phyloP scores from a whole-genome alignment of 2,329 filamentous ascomycete genomes.

The Trichoderma citrinoviride region DNA sequence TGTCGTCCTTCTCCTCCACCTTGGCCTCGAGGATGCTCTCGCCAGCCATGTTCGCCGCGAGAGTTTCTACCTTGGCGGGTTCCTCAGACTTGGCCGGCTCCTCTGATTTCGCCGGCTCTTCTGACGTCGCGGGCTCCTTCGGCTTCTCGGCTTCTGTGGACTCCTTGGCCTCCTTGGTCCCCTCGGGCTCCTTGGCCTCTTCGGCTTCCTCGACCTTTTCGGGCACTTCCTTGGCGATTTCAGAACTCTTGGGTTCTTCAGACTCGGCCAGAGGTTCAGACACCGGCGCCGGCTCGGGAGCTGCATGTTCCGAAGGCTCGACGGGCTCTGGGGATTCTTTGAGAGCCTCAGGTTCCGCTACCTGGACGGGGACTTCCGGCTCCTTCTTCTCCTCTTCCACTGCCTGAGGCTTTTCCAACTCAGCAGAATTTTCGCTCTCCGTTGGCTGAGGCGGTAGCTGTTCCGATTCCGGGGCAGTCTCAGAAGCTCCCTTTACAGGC shows the following conservation, averaged over 20 bases:
- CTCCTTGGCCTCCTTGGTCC: background rate
- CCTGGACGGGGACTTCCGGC: background rate
- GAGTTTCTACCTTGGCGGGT: slow-evolving; percentile 32
- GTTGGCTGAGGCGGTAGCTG: background rate
- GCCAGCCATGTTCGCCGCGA: slow-evolving; percentile 44
- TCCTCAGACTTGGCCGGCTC: slow-evolving; percentile 13
- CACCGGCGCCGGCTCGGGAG: background rate
- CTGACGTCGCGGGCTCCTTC: background rate
- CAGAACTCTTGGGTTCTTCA: background rate
- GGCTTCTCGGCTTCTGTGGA: background rate
- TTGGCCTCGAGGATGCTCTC: slow-evolving; percentile 43
- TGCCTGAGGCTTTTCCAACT: slow-evolving; percentile 1
- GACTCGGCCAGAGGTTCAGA: background rate
- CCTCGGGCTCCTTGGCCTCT: background rate
- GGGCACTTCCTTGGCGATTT: background rate
- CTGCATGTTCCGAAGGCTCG: background rate
- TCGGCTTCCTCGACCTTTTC: background rate
- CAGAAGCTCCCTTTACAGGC: slow-evolving; percentile 10
- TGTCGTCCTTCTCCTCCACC: slow-evolving; percentile 37
- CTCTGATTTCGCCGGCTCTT: slow-evolving; percentile 3
- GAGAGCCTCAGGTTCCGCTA: slow-evolving; percentile 6
- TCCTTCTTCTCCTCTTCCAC: slow-evolving; percentile 6
- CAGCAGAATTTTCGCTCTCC: slow-evolving; percentile 9
- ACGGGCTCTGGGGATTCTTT: background rate
- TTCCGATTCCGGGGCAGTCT: slow-evolving; percentile 2